phyloP scores from a whole-genome alignment of 1,284 basidiomycete species.

The Rhodotorula sp. region DNA sequence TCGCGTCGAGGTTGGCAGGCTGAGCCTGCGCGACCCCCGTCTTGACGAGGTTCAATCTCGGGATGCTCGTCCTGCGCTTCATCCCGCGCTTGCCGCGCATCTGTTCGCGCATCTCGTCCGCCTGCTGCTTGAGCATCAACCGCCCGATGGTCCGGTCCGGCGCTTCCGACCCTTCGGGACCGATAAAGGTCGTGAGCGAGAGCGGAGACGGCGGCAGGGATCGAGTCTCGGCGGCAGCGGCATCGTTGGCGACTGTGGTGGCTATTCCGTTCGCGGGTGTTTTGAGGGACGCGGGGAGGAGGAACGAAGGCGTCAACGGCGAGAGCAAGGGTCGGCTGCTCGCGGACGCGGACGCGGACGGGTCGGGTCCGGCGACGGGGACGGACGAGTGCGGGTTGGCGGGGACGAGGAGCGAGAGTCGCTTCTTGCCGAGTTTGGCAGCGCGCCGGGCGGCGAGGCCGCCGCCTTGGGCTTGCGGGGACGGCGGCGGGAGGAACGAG shows the following conservation, averaged over 20 bases:
- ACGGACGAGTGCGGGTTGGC: not conserved
- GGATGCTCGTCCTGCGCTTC: slow-evolving; percentile 36
- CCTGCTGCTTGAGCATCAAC: slow-evolving; percentile 40
- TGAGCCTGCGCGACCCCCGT: slow-evolving; percentile 2
- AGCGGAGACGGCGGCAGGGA: slow-evolving; percentile 38
- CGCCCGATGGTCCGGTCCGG: slow-evolving; percentile 39
- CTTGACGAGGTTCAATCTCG: slow-evolving; percentile 28
- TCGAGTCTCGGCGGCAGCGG: slow-evolving; percentile 35
- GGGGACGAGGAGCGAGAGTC: slow-evolving; percentile 39
- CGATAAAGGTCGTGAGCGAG: slow-evolving; percentile 36
- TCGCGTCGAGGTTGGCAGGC: slow-evolving; percentile 9
- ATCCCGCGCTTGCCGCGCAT: slow-evolving; percentile 38
- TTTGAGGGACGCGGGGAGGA: slow-evolving; percentile 5
- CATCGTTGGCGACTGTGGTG: not conserved
- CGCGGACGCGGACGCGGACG: not conserved
- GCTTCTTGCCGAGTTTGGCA: slow-evolving; percentile 38
- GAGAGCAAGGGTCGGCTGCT: slow-evolving; percentile 9
- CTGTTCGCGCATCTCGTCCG: slow-evolving; percentile 42
- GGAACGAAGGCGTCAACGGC: slow-evolving; percentile 23
- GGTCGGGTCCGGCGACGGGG: not conserved
- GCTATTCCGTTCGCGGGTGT: not conserved
- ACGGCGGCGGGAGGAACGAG: slow-evolving; percentile 8
- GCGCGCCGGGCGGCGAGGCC: slow-evolving; percentile 37
- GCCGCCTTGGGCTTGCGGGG: slow-evolving; percentile 5
- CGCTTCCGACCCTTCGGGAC: slow-evolving; percentile 34